Evolutionary conservation across 2,329 filamentous ascomycete genomes (phyloP), one percentile per base, ranked within the genome.

Genomic region (Alternaria brassicicola): DNA sequence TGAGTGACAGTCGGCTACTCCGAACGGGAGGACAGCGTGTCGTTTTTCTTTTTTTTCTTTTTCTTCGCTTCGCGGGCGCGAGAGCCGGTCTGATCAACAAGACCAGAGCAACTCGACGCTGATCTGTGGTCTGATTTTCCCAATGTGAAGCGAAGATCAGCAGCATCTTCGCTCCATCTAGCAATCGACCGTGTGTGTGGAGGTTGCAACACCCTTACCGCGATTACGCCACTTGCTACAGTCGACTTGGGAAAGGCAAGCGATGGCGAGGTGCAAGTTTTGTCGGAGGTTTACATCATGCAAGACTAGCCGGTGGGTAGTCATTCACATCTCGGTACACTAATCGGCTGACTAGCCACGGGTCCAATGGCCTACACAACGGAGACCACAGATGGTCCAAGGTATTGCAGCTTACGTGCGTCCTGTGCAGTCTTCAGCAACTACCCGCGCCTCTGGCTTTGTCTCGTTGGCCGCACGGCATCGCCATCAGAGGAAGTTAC

Each of bases 101-200:
- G 35, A 41, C n/a, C 41, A 52, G 45, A 57, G 51, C 49, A 59
- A 23, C 30, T 60, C 35, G 48, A 59, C 52, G 67, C 62, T 63
- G 68, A 70, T 70, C 66, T 63, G 53, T 71, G 66, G 68, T 60
- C 65, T 67, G 68, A 71, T 60, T 50, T 62, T 38, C 28, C 33
- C 15, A 49, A 52, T 46, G 47, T 52, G 63, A 67, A 64, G 67
- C 68, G 64, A 67, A 30, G 66, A 68, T 68, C 66, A 59, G 52
- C 65, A 51, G 51, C 28, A 43, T 26, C 12, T 26, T 57, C 19
- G 43, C 54, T 58, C 35, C 15, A 60, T 60, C 47, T 17, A 46
- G 59, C 46, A 15, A 48, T 25, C 43, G 39, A 26, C 45, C 21
- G 52, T 45, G 57, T 56, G 49, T 36, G 57, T 56, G 49, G 30